Evolutionary conservation across 768 basidiomycete genomes (phyloP).

Genomic region (Dacryopinax primogenitus): DNA sequence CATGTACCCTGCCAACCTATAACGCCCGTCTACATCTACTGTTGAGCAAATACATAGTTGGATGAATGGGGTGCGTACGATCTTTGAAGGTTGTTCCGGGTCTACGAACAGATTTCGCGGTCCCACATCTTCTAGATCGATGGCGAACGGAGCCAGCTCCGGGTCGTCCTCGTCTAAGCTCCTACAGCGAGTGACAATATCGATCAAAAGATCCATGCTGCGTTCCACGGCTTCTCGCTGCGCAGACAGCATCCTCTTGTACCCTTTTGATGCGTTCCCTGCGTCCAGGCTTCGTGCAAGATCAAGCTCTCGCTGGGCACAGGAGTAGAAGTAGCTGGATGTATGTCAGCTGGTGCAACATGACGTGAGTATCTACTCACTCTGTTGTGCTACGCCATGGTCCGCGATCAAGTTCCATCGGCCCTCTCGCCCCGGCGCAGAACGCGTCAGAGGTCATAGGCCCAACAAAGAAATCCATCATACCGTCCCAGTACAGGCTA

Average conservation of each 20-base stretch:
- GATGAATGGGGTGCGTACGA: constrained; percentile 19
- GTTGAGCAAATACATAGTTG: not conserved
- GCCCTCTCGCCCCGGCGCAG: constrained; percentile 24
- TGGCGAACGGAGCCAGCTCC: constrained; percentile 24
- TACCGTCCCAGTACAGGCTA: constrained; percentile 18
- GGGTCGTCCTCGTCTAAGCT: constrained; percentile 27
- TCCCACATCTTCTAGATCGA: constrained; percentile 25
- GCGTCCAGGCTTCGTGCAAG: constrained; percentile 24
- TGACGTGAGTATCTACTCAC: constrained; percentile 8
- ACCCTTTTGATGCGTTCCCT: constrained; percentile 25
- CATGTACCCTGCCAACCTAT: constrained; percentile 25
- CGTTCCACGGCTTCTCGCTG: constrained; percentile 25
- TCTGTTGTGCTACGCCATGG: constrained; percentile 24
- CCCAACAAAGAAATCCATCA: constrained; percentile 14
- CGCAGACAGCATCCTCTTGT: constrained; percentile 25
- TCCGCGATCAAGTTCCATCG: constrained; percentile 26
- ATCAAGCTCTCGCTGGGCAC: constrained; percentile 29
- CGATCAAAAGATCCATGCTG: constrained; percentile 23
- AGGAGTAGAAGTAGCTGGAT: constrained; percentile 23
- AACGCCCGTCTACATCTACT: constrained; percentile 18
- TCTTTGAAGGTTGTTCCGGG: constrained; percentile 22
- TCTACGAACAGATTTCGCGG: constrained; percentile 26
- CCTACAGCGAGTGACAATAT: constrained; percentile 23
- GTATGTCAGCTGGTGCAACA: not conserved
- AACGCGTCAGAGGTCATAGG: constrained; percentile 22